phyloP scores from a whole-genome alignment of 176 grass and related monocot species.

The Rhynchospora breviuscula region DNA sequence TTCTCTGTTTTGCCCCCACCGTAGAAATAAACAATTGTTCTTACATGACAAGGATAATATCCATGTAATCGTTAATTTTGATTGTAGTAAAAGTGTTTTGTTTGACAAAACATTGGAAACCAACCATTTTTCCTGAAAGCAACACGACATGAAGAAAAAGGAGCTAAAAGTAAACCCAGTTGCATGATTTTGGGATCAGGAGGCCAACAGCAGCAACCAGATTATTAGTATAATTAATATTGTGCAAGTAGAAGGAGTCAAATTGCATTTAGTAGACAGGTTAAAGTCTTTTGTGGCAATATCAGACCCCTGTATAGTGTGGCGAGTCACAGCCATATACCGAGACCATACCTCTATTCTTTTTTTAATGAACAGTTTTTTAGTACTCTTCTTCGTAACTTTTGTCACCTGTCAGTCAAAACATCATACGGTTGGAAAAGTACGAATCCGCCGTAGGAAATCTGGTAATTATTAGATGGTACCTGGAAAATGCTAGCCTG shows the following conservation, averaged over 20 bases:
- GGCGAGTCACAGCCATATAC: not conserved
- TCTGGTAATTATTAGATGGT: not conserved
- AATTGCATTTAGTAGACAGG: not conserved
- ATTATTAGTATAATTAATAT: not conserved
- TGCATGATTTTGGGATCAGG: slow-evolving; percentile 10
- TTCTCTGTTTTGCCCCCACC: too few relatives aligned
- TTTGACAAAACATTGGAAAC: not conserved
- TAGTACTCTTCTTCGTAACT: not conserved
- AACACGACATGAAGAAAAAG: not conserved
- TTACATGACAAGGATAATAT: too few relatives aligned
- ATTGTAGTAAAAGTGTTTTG: too few relatives aligned
- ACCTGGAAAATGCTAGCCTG: not conserved
- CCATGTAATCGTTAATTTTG: too few relatives aligned
- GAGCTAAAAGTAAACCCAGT: not conserved
- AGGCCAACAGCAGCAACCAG: not conserved
- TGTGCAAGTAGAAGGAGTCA: not conserved
- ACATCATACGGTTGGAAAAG: not conserved
- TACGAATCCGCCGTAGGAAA: not conserved
- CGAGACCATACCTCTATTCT: too few relatives aligned
- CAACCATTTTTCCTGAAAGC: not conserved
- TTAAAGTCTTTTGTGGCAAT: not conserved
- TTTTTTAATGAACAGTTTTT: not conserved
- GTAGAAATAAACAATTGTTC: too few relatives aligned
- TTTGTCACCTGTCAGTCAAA: not conserved
- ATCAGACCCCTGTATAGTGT: not conserved